Percentiles rank a stretch among this genome's conserved stretches.
Conservation (phyloP, 179 eudicot genomes). For the Corrigiola litoralis region DNA sequence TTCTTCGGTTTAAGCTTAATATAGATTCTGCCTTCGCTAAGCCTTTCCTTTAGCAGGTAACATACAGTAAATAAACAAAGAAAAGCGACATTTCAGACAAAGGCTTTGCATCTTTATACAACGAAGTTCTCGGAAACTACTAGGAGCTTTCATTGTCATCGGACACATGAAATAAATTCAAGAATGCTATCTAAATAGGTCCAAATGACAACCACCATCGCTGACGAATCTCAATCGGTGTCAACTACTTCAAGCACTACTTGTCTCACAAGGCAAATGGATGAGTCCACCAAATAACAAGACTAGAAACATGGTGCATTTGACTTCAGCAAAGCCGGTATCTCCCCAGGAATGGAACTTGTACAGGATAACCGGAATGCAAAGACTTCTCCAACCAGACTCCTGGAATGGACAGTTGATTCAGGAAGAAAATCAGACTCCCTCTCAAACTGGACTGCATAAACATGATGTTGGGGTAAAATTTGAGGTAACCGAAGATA, state of each 20-base stretch:
- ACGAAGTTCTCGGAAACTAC: not conserved
- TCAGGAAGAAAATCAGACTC: not conserved
- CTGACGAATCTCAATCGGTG: slow-evolving; percentile 4
- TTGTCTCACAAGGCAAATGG: not conserved
- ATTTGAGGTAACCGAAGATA: not conserved
- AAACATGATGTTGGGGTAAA: not conserved
- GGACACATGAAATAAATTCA: not conserved
- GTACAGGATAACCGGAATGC: not conserved
- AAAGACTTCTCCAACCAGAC: not conserved
- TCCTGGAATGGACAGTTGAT: not conserved
- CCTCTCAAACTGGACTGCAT: slow-evolving; percentile 1
- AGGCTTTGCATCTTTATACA: not conserved
- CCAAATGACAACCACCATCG: not conserved
- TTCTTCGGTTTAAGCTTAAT: not conserved
- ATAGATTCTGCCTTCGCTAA: not conserved
- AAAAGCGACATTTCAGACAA: not conserved
- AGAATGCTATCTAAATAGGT: not conserved
- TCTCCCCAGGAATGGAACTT: not conserved
- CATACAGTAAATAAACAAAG: not conserved
- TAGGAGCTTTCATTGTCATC: not conserved
- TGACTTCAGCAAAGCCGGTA: not conserved
- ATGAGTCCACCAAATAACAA: not conserved
- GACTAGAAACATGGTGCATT: not conserved
- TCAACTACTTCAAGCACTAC: slow-evolving; percentile 4
- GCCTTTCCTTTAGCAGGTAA: too few relatives aligned